Evolutionary conservation across 2,329 filamentous ascomycete genomes (phyloP).

Genomic region (Fusarium sp.): DNA sequence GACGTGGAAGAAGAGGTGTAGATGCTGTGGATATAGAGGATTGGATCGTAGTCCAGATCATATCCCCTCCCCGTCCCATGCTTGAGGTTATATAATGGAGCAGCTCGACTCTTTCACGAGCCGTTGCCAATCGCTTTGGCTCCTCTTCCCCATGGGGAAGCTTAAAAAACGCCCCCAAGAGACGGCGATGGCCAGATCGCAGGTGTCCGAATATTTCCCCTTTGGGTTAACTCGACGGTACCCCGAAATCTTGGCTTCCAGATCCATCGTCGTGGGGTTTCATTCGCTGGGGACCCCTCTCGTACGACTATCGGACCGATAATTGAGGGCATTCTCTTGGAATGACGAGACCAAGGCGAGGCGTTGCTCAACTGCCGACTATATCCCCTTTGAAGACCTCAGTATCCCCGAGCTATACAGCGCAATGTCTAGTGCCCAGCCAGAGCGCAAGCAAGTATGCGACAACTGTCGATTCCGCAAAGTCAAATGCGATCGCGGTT

Average conservation of each 20-base stretch:
- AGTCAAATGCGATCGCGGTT: conserved; percentile 49
- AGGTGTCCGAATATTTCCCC: conserved; percentile 37
- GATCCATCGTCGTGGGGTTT: neutral
- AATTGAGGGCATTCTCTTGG: neutral
- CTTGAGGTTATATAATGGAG: conserved; percentile 30
- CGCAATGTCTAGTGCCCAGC: conserved; percentile 16
- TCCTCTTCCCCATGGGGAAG: conserved; percentile 11
- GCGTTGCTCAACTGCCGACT: conserved; percentile 15
- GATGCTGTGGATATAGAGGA: neutral
- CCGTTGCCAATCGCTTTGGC: conserved; percentile 15
- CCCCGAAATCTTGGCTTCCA: neutral
- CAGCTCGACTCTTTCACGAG: neutral
- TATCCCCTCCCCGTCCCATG: conserved; percentile 4
- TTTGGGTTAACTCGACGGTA: conserved; percentile 15
- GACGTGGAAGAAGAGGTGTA: neutral
- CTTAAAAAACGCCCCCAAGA: conserved; percentile 6
- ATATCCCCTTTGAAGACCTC: conserved; percentile 29
- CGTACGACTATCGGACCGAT: conserved; percentile 21
- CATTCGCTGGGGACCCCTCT: conserved; percentile 15
- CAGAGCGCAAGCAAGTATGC: conserved; percentile 42
- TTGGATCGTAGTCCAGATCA: neutral
- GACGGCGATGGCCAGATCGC: neutral
- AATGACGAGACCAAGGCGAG: conserved; percentile 1
- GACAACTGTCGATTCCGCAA: conserved; percentile 50
- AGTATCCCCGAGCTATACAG: neutral